These are phyloP conservation scores for Neurospora tetraspora DNA, from an alignment of 495 filamentous ascomycete genomes.

Conservation along the genomic window DNA sequence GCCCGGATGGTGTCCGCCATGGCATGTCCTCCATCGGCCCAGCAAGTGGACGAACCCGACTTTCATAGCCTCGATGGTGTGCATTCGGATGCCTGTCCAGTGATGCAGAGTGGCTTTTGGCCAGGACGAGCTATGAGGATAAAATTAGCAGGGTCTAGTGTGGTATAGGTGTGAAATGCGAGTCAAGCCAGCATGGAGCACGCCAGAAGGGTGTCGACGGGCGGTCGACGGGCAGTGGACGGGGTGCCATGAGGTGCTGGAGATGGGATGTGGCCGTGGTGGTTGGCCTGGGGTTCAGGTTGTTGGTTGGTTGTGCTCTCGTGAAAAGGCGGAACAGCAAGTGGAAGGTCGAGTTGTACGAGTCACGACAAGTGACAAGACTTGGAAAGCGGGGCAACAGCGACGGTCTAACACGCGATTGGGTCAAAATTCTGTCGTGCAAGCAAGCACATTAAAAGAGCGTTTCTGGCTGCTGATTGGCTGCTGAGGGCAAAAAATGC, in stretches of 20 bases:
- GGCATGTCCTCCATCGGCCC: neutral
- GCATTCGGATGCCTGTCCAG: neutral
- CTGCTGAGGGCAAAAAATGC: slow-evolving; percentile 1
- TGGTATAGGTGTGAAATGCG: neutral
- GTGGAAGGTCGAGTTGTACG: no score
- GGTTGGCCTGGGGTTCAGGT: neutral
- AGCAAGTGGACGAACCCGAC: neutral
- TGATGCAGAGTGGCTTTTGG: neutral
- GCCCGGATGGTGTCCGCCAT: neutral
- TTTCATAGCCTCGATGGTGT: neutral
- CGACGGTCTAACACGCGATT: slow-evolving; percentile 11
- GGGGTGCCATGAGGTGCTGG: neutral
- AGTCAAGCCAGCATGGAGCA: neutral
- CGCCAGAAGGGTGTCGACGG: neutral
- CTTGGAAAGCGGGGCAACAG: neutral
- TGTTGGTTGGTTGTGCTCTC: neutral
- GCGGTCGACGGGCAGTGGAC: neutral
- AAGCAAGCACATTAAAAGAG: slow-evolving; percentile 8
- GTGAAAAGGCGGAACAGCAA: neutral
- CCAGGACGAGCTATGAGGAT: neutral
- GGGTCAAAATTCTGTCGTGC: slow-evolving; percentile 25
- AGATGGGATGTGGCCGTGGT: neutral
- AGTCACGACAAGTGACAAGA: neutral
- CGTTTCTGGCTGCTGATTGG: slow-evolving; percentile 16
- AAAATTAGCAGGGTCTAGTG: neutral